These are phyloP conservation scores for Phellopilus nigrolimitatus DNA, from an alignment of 1,284 basidiomycete species.

Conservation along the genomic window DNA sequence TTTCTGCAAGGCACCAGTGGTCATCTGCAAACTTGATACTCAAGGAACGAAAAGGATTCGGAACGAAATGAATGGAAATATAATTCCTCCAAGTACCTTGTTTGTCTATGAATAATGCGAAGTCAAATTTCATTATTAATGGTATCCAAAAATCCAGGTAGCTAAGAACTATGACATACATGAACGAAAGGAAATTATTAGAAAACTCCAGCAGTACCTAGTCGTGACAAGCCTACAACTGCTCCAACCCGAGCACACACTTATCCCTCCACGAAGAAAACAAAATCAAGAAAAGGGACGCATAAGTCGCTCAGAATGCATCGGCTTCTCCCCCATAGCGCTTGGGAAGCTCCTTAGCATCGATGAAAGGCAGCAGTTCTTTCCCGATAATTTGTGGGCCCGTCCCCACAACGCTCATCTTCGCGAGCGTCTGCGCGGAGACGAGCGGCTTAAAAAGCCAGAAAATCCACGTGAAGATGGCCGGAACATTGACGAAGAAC, in stretches of 20 bases:
- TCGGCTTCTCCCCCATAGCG: constrained; percentile 62
- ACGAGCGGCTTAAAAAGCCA: constrained; percentile 76
- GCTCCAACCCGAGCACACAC: too few species aligned
- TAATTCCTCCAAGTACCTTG: too few species aligned
- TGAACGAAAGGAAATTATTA: not conserved
- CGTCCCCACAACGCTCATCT: constrained; percentile 73
- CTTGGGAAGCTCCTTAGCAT: constrained; percentile 52
- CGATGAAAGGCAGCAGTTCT: constrained; percentile 51
- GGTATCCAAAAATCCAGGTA: too few species aligned
- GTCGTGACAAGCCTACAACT: too few species aligned
- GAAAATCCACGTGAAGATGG: constrained; percentile 71
- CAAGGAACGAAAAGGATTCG: too few species aligned
- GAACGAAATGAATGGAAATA: too few species aligned
- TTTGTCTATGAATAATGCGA: too few species aligned
- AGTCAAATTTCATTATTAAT: too few species aligned
- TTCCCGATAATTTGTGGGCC: constrained; percentile 52
- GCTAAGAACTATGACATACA: too few species aligned
- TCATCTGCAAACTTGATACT: too few species aligned
- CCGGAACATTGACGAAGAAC: constrained; percentile 76
- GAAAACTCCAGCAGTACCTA: too few species aligned
- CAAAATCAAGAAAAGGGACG: not conserved
- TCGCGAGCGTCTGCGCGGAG: constrained; percentile 62
- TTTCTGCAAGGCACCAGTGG: too few species aligned
- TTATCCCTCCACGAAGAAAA: constrained; percentile 22
- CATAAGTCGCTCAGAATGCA: constrained; percentile 20